phyloP scores from a whole-genome alignment of 75 land plant genomes.

The Gnetum montanum region DNA sequence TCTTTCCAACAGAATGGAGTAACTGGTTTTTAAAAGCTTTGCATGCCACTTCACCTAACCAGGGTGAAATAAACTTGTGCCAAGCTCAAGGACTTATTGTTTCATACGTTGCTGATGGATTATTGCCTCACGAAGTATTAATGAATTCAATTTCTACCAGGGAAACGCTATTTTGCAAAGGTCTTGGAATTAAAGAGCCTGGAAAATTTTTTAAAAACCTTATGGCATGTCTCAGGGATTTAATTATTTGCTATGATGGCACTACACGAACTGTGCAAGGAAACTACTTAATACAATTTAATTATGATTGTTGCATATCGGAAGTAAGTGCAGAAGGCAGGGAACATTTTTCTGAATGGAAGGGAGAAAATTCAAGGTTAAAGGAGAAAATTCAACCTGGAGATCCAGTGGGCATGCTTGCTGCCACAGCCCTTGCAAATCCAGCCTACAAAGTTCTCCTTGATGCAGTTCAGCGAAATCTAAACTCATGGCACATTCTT shows the following conservation, averaged over 20 bases:
- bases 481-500: constrained; percentile 67
- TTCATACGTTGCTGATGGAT: constrained; percentile 29
- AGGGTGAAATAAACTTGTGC: constrained; percentile 1
- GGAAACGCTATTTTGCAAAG: constrained; percentile 16
- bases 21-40: neutral
- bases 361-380: constrained; percentile 6
- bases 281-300: constrained; percentile 28
- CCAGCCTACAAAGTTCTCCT: constrained; percentile 89
- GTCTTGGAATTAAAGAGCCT: constrained; percentile 22
- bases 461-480: constrained; percentile 60
- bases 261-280: constrained; percentile 25
- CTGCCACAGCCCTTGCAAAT: constrained; percentile 89
- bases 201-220: constrained; percentile 34
- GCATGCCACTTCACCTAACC: neutral
- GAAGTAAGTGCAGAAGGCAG: neutral
- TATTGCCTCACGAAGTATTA: constrained; percentile 25
- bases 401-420: constrained; percentile 92
- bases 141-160: constrained; percentile 20
- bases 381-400: constrained; percentile 34
- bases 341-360: neutral
- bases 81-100: constrained; percentile 22
- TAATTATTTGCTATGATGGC: constrained; percentile 28
- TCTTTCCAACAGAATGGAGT: neutral
- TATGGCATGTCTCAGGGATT: constrained; percentile 30
- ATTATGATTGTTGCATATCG: constrained; percentile 11